Evolutionary conservation across 2,329 filamentous ascomycete species (phyloP), one percentile per base, ranked within the genome.

Genomic region (Kalmusia sp.): DNA sequence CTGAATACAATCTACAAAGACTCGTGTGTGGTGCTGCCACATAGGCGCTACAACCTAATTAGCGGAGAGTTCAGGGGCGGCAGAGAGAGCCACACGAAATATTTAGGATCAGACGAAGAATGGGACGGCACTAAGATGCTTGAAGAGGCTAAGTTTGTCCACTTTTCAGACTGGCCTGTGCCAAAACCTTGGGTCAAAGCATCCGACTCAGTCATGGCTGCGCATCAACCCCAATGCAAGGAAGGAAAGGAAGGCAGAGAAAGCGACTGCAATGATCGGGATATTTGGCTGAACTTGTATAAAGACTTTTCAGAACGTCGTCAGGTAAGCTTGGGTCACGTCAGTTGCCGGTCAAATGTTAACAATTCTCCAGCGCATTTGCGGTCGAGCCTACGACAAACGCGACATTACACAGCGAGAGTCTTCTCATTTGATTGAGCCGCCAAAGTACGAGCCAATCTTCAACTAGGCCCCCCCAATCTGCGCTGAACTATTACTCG

Each of bases 1-100:
- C 71, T 88, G 39, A 87, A 89, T 59, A 69, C 78, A 3, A 77
- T 85, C 9, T 88, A 86, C 55, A 74, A 69, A 0, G 75, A 81
- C 33, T 80, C 67, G n/a, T 83, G 82, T 3, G 67, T 86, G 64
- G 74, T 87, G 12, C 74, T 88, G 1, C 85, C 85, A 0, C 86
- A 88, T 53, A 78, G 84, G 0, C 77, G 77, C 1, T 86, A 86
- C 58, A 81, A 78, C 8, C 72, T 88, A 2, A 59, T 87, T 0
- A 83, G 81, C 0, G 82, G 81, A 6, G 39, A 43, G 9, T 31
- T 43, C 12, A 5, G 35, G 4, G 35, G 6, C 3, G 19, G 15
- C n/a, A 7, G 9, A 8, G n/a, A 31, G 15, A 21, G 22, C 14
- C 39, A 31, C 15, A 9, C 1, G 6, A 19, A 15, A 8, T 31